phyloP scores from a whole-genome alignment of 2,329 filamentous ascomycete genomes.

The Fusarium acutatum region DNA sequence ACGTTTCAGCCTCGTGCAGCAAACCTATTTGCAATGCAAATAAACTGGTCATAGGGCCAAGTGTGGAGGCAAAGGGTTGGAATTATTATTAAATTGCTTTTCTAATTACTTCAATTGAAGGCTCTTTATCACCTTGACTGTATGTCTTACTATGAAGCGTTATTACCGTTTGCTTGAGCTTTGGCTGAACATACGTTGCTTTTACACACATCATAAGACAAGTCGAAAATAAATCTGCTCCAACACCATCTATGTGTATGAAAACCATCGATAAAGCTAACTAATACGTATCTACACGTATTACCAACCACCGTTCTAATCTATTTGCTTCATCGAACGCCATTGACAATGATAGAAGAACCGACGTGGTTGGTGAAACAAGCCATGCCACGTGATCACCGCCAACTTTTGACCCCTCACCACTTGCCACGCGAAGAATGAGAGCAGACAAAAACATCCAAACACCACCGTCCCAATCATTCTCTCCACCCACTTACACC shows the following conservation, averaged over 20 bases:
- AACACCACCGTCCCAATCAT: constrained; percentile 40
- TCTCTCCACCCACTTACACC: constrained; percentile 40
- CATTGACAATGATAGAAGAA: not conserved
- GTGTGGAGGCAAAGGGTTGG: not conserved
- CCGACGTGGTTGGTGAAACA: not conserved
- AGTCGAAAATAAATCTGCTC: too few relatives aligned
- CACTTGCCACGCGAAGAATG: constrained; percentile 1
- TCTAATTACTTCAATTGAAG: too few relatives aligned
- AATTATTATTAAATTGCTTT: accelerated
- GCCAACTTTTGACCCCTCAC: constrained; percentile 33
- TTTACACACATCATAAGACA: not conserved
- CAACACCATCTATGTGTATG: not conserved
- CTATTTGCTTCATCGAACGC: not conserved
- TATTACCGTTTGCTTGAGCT: accelerated
- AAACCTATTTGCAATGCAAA: not conserved
- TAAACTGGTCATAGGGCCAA: too few relatives aligned
- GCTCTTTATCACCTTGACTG: not conserved
- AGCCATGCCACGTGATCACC: constrained; percentile 33
- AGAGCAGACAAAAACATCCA: constrained; percentile 47
- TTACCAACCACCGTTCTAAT: not conserved
- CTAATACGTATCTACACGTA: too few relatives aligned
- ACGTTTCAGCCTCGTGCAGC: not conserved
- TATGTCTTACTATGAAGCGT: accelerated
- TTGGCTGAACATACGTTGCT: accelerated
- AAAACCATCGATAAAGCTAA: too few relatives aligned